These are phyloP conservation scores for Maudiozyma bulderi DNA, from an alignment of 805 yeast genomes.

Conservation along the genomic window DNA sequence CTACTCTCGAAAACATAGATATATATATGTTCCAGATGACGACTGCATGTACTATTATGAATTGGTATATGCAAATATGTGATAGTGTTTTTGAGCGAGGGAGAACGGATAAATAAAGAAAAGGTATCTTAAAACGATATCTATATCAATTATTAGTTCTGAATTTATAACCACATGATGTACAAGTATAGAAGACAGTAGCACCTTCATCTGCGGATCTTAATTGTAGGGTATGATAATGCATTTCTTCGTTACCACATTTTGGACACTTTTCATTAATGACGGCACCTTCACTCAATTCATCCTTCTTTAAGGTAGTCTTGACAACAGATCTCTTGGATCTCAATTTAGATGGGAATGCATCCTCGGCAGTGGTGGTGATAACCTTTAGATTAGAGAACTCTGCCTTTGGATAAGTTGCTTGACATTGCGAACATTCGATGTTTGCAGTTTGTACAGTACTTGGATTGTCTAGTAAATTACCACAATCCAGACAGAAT, in stretches of 20 bases:
- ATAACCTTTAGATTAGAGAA: slow-evolving; percentile 77
- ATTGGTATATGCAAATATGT: too few relatives aligned
- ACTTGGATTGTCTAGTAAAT: slow-evolving; percentile 60
- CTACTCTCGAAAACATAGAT: too few relatives aligned
- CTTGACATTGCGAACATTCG: slow-evolving; percentile 47
- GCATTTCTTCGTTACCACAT: slow-evolving; percentile 98
- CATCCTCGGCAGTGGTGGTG: slow-evolving; percentile 82
- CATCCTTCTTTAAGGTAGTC: slow-evolving; percentile 65
- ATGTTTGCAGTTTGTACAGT: slow-evolving; percentile 35
- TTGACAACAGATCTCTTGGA: slow-evolving; percentile 85
- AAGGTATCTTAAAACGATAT: not conserved
- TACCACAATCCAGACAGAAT: slow-evolving; percentile 90
- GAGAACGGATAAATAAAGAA: too few relatives aligned
- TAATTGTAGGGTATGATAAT: slow-evolving; percentile 89
- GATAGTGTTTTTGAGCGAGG: too few relatives aligned
- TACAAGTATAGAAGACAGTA: slow-evolving; percentile 95
- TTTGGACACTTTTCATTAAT: slow-evolving; percentile 97
- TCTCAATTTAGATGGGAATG: slow-evolving; percentile 80
- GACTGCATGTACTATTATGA: too few relatives aligned
- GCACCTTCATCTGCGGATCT: slow-evolving; percentile 99
- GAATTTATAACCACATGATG: slow-evolving; percentile 83
- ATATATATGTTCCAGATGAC: too few relatives aligned
- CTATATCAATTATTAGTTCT: slow-evolving; percentile 74
- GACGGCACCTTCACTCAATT: slow-evolving; percentile 89
- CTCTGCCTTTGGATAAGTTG: slow-evolving; percentile 28